Conservation (phyloP, 345 rosid genomes). For the Hibiscus trionum region DNA sequence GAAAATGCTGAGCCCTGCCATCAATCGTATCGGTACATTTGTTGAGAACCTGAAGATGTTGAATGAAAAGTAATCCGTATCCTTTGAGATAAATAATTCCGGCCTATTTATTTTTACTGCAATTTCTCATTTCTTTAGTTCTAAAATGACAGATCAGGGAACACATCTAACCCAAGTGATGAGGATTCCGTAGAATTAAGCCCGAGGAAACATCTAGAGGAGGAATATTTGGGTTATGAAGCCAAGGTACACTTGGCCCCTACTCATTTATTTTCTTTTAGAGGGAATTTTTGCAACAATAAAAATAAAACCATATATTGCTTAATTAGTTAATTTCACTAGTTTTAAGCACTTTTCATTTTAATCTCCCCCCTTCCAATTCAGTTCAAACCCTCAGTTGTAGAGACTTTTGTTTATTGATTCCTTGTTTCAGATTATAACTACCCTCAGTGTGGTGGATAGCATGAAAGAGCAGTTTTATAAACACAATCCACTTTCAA, state of each 20-base stretch:
- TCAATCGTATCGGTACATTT: conserved; percentile 59
- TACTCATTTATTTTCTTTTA: background rate
- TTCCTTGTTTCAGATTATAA: conserved; percentile 52
- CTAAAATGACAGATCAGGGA: conserved; percentile 46
- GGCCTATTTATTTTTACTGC: conserved; percentile 8
- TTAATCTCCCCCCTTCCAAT: background rate
- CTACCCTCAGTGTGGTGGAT: conserved; percentile 88
- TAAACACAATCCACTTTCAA: conserved; percentile 38
- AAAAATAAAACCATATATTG: background rate
- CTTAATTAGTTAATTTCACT: background rate
- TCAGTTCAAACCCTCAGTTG: background rate
- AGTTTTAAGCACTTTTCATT: background rate
- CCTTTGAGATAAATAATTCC: conserved; percentile 5
- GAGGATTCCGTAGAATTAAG: conserved; percentile 42
- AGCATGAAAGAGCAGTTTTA: conserved; percentile 81
- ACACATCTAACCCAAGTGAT: conserved; percentile 29
- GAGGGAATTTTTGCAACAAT: background rate
- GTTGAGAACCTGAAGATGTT: conserved; percentile 78
- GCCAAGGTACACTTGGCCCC: conserved; percentile 46
- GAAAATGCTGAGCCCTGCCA: conserved; percentile 74
- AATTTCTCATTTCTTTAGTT: conserved; percentile 12
- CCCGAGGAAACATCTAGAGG: conserved; percentile 88
- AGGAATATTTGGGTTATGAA: conserved; percentile 82
- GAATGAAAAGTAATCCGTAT: conserved; percentile 46
- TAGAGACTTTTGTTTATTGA: background rate